Evolutionary conservation across 208 protist genomes (phyloP), one percentile per base, ranked within the genome.

Genomic region (Acanthamoeba triangularis): DNA sequence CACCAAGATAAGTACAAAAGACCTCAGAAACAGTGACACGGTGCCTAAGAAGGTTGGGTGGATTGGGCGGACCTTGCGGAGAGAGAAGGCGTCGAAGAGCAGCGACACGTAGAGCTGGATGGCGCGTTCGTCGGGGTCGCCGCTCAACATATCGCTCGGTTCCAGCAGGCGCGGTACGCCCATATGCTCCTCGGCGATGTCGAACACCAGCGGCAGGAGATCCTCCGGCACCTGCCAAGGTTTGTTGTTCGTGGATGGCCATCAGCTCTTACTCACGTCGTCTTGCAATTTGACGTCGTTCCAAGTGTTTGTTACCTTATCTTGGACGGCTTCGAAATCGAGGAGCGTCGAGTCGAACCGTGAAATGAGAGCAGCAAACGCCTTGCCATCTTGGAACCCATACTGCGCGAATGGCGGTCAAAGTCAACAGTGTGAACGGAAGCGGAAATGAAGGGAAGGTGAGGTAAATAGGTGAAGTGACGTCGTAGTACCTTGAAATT

Each of bases 21-120:
- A n/a, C 63, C 16, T 8, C 20, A 72, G 5, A 10, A 72, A 72
- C n/a, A 72, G 7, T 4, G n/a, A 8, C 63, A 14, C 8, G n/a
- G n/a, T 18, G 63, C 8, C 4, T 4, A 25, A 11, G 49, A 14
- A 52, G 49, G 49, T 4, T 11, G 49, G 49, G 49, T 52, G 4
- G 63, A 25, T 28, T 33, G 16, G n/a, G 5, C 16, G 28, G 4
- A 72, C 69, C 69, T 78, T 78, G 35, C 35, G 69, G 20, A 28
- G 37, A 3, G 72, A 37, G n/a, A 87, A 61, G 78, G 78, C 78
- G 47, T 87, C 47, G 47, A 87, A 87, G 35, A 87, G 30, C 8
- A 87, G 78, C 28, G 78, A 87, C 18, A 61, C 49, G 33, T 87
- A 87, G 4, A 87, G 78, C 47, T 87, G 78, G 28, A 87, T 37